phyloP scores from a whole-genome alignment of 129 eudicot genomes.

The Helianthus tuberosus region DNA sequence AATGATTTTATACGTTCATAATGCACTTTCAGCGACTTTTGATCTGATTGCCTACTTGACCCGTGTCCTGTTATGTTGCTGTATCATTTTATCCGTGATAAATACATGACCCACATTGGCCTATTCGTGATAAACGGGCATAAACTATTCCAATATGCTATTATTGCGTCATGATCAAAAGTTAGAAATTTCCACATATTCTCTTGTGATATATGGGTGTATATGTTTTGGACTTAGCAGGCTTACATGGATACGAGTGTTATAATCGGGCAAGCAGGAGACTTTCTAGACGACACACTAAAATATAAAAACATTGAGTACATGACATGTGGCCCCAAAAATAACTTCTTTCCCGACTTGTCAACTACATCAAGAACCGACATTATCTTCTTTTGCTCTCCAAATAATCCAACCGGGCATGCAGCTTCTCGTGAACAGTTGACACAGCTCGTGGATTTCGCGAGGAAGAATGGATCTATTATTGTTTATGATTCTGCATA shows the following conservation, averaged over 20 bases:
- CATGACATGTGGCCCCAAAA: slow-evolving; percentile 78
- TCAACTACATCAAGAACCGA: slow-evolving; percentile 69
- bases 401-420: slow-evolving; percentile 96
- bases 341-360: slow-evolving; percentile 77
- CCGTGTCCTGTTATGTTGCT: background rate
- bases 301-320: slow-evolving; percentile 71
- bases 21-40: background rate
- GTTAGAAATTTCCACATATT: background rate
- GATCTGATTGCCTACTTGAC: background rate
- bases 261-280: slow-evolving; percentile 88
- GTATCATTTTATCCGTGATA: background rate
- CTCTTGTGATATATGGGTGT: background rate
- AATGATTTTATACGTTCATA: background rate
- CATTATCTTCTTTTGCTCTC: slow-evolving; percentile 83
- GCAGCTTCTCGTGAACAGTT: slow-evolving; percentile 74
- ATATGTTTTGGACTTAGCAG: slow-evolving; percentile 39
- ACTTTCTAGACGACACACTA: slow-evolving; percentile 52
- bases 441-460: slow-evolving; percentile 63
- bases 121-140: background rate
- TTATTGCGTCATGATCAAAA: background rate
- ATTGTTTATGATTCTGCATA: slow-evolving; percentile 90
- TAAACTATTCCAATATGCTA: background rate
- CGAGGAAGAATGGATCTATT: slow-evolving; percentile 76
- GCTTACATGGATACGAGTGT: slow-evolving; percentile 92
- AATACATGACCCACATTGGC: background rate